Evolutionary conservation across 2,329 filamentous ascomycete species (phyloP).

Genomic region (Biscogniauxia mediterranea): DNA sequence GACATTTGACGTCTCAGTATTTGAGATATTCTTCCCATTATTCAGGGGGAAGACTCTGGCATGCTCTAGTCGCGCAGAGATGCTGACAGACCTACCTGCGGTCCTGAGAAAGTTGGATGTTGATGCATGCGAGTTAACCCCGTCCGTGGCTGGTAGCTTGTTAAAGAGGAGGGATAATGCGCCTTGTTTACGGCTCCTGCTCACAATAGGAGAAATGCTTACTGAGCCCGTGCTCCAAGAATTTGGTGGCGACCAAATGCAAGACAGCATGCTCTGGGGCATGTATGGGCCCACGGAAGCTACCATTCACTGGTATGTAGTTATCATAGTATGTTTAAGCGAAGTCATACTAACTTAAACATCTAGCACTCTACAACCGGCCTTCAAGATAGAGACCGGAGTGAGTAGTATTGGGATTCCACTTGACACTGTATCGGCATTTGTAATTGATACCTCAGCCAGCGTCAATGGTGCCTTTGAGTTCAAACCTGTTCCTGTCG

Average conservation of each 20-base stretch:
- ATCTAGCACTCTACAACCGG: slow-evolving; percentile 64
- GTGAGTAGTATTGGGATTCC: slow-evolving; percentile 74
- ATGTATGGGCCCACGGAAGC: slow-evolving; percentile 97
- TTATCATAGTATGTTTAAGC: not conserved
- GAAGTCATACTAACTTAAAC: slow-evolving; percentile 2
- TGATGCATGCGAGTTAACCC: slow-evolving; percentile 86
- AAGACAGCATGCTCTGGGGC: slow-evolving; percentile 71
- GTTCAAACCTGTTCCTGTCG: slow-evolving; percentile 58
- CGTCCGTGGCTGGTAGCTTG: slow-evolving; percentile 79
- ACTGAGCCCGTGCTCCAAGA: slow-evolving; percentile 73
- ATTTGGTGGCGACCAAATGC: slow-evolving; percentile 61
- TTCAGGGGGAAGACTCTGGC: slow-evolving; percentile 72
- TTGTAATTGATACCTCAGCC: slow-evolving; percentile 56
- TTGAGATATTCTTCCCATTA: slow-evolving; percentile 90
- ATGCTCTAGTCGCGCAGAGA: slow-evolving; percentile 62
- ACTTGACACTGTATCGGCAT: slow-evolving; percentile 77
- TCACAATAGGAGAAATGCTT: slow-evolving; percentile 94
- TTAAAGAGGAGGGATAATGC: slow-evolving; percentile 65
- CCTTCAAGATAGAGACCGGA: slow-evolving; percentile 54
- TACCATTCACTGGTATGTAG: slow-evolving; percentile 73
- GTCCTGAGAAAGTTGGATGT: slow-evolving; percentile 64
- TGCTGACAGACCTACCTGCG: slow-evolving; percentile 73
- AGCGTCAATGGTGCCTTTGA: slow-evolving; percentile 25
- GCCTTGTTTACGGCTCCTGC: slow-evolving; percentile 65
- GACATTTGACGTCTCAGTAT: slow-evolving; percentile 92